phyloP scores from a whole-genome alignment of 768 basidiomycete genomes.

The Boletellus ananas region DNA sequence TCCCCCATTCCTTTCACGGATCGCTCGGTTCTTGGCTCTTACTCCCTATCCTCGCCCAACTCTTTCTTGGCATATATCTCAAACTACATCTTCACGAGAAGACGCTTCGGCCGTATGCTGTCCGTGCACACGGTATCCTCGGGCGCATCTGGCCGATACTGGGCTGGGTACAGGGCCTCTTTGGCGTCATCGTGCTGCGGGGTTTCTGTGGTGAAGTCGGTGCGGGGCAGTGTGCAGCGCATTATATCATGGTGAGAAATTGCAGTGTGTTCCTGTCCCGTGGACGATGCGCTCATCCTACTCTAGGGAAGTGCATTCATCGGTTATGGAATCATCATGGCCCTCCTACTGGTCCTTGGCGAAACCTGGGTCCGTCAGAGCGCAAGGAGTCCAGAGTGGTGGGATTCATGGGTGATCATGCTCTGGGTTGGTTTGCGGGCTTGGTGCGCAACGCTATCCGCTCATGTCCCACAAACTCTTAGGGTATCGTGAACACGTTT shows the following conservation, averaged over 20 bases:
- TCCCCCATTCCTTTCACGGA: conserved; percentile 72
- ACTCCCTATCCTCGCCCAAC: conserved; percentile 62
- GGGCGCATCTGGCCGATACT: conserved; percentile 82
- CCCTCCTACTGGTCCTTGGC: conserved; percentile 71
- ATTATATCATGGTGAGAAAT: conserved; percentile 67
- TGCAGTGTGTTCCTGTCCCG: neutral
- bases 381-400: conserved; percentile 78
- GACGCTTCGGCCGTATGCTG: conserved; percentile 66
- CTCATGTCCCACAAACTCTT: neutral
- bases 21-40: conserved; percentile 52
- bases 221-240: conserved; percentile 83
- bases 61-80: conserved; percentile 78
- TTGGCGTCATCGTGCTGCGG: conserved; percentile 70
- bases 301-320: conserved; percentile 79
- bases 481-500: conserved; percentile 75
- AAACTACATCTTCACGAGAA: conserved; percentile 87
- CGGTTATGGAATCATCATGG: conserved; percentile 79
- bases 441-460: neutral
- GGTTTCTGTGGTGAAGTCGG: conserved; percentile 74
- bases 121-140: conserved; percentile 68
- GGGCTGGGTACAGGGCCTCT: conserved; percentile 87
- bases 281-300: conserved; percentile 4
- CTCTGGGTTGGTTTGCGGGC: conserved; percentile 42
- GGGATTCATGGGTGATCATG: conserved; percentile 70
- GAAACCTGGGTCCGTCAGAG: conserved; percentile 72